These are phyloP conservation scores for Lupinus albus DNA, from an alignment of 306 rosid genomes.

Conservation along the genomic window DNA sequence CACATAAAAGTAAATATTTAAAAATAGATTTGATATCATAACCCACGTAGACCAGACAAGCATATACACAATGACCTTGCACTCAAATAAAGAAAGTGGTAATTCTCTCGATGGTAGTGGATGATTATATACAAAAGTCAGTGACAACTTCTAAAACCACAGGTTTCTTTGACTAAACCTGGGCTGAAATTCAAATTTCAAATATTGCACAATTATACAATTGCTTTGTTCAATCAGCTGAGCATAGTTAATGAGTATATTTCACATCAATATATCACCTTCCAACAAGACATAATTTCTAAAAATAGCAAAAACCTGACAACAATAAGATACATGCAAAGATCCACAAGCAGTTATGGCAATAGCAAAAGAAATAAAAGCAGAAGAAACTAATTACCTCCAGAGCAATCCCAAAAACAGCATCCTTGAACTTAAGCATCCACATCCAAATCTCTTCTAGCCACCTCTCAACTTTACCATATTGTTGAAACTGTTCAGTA, in stretches of 20 bases:
- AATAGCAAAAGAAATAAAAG: conserved; percentile 31
- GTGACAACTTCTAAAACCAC: conserved; percentile 28
- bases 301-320: conserved; percentile 29
- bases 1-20: background rate
- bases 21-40: conserved; percentile 8
- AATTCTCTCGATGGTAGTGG: conserved; percentile 20
- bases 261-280: background rate
- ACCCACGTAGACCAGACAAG: conserved; percentile 19
- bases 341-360: conserved; percentile 19
- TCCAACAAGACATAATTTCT: conserved; percentile 23
- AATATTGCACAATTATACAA: background rate
- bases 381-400: conserved; percentile 61
- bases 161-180: conserved; percentile 26
- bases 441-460: conserved; percentile 93
- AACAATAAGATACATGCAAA: background rate
- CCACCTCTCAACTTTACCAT: conserved; percentile 95
- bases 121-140: conserved; percentile 8
- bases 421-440: conserved; percentile 88
- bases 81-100: conserved; percentile 13
- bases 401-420: conserved; percentile 66
- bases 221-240: conserved; percentile 1
- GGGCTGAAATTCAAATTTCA: conserved; percentile 10
- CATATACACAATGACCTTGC: background rate
- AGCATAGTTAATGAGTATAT: background rate
- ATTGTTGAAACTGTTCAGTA: conserved; percentile 64